These are phyloP conservation scores for Aegilops umbellulata DNA, from an alignment of 176 grass and related monocot genomes.

Conservation along the genomic window DNA sequence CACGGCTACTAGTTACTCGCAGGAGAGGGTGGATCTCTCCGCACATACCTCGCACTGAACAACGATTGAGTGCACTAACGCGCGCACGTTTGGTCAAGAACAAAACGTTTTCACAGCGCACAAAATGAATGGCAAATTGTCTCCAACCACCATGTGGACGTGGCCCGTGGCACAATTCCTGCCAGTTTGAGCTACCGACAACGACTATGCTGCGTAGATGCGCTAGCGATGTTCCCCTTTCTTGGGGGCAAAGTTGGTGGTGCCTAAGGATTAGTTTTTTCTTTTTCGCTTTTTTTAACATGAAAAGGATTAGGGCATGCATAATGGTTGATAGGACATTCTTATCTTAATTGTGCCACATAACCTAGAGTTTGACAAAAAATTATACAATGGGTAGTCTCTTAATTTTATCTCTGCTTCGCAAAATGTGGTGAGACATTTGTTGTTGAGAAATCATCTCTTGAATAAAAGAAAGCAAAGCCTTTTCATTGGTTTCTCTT, in stretches of 20 bases:
- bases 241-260: not conserved
- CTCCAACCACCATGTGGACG: not conserved
- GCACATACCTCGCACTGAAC: not conserved
- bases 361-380: too few relatives aligned
- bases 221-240: not conserved
- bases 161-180: not conserved
- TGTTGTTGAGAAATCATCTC: too few relatives aligned
- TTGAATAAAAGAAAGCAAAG: too few relatives aligned
- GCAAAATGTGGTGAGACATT: too few relatives aligned
- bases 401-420: too few relatives aligned
- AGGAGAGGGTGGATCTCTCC: not conserved
- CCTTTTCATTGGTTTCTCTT: too few relatives aligned
- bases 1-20: too few relatives aligned
- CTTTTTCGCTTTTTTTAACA: too few relatives aligned
- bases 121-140: not conserved
- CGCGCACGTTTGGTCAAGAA: not conserved
- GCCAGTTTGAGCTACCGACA: not conserved
- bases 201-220: not conserved
- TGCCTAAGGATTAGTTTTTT: not conserved
- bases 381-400: too few relatives aligned
- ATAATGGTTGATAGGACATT: too few relatives aligned
- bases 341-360: too few relatives aligned
- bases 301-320: too few relatives aligned
- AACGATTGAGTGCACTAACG: not conserved
- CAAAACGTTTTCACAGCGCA: not conserved